phyloP scores from a whole-genome alignment of 2,329 filamentous ascomycete genomes.

The Dactylellina leptospora region DNA sequence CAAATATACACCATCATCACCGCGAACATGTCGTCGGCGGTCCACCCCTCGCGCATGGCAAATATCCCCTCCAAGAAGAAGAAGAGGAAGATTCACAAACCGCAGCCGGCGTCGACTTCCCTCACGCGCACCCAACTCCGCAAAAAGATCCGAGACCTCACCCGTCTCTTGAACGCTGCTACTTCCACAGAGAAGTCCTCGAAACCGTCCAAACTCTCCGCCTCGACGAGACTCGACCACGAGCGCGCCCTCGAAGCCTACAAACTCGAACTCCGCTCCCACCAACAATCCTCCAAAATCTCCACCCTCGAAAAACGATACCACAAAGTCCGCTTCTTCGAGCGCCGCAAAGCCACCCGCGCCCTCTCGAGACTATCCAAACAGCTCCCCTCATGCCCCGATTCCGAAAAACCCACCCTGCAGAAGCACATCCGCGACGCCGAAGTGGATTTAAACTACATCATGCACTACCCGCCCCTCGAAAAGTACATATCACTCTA shows the following conservation, averaged over 20 bases:
- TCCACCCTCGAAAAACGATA: slow-evolving; percentile 79
- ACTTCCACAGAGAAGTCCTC: slow-evolving; percentile 56
- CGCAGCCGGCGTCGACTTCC: slow-evolving; percentile 55
- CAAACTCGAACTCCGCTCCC: slow-evolving; percentile 70
- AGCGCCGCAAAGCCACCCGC: slow-evolving; percentile 49
- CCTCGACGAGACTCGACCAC: slow-evolving; percentile 73
- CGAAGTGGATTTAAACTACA: slow-evolving; percentile 79
- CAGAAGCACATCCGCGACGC: slow-evolving; percentile 71
- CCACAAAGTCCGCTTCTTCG: slow-evolving; percentile 86
- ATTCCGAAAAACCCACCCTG: slow-evolving; percentile 68
- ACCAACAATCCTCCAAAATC: slow-evolving; percentile 70
- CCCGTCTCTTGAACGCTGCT: slow-evolving; percentile 70
- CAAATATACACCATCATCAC: background rate
- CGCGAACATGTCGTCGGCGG: slow-evolving; percentile 21
- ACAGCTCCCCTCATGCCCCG: slow-evolving; percentile 23
- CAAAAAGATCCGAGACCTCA: slow-evolving; percentile 75
- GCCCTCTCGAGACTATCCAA: slow-evolving; percentile 22
- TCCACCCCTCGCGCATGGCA: slow-evolving; percentile 38
- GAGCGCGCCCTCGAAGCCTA: slow-evolving; percentile 76
- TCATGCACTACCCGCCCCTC: slow-evolving; percentile 74
- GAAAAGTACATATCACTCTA: slow-evolving; percentile 72
- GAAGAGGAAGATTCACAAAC: slow-evolving; percentile 27
- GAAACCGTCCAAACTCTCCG: slow-evolving; percentile 67
- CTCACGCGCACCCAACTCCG: slow-evolving; percentile 69
- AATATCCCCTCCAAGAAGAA: slow-evolving; percentile 48